phyloP scores from a whole-genome alignment of 2,329 filamentous ascomycete species.

The Ascochyta clinopodiicola region DNA sequence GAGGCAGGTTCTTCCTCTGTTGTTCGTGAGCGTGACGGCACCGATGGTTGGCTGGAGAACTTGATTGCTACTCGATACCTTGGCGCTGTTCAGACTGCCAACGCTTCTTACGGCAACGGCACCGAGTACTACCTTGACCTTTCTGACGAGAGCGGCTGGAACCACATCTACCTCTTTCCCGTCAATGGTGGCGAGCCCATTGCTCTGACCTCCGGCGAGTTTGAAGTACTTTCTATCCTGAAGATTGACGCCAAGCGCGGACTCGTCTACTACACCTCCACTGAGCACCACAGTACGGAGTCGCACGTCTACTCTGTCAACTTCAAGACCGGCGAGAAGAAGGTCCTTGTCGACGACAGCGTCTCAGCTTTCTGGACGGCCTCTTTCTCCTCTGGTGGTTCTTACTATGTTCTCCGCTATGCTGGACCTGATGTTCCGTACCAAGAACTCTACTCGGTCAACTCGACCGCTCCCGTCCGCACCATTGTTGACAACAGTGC shows the following conservation, averaged over 20 bases:
- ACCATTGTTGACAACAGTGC: conserved; percentile 67
- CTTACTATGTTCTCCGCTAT: conserved; percentile 72
- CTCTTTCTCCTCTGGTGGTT: conserved; percentile 67
- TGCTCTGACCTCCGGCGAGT: conserved; percentile 68
- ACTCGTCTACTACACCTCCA: conserved; percentile 70
- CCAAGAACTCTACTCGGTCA: conserved; percentile 68
- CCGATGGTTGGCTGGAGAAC: conserved; percentile 69
- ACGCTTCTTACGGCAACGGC: conserved; percentile 46
- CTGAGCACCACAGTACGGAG: conserved; percentile 70
- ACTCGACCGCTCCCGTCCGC: conserved; percentile 62
- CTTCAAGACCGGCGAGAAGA: conserved; percentile 61
- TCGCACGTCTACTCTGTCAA: conserved; percentile 72
- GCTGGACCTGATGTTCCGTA: conserved; percentile 71
- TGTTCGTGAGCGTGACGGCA: conserved; percentile 64
- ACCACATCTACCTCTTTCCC: conserved; percentile 70
- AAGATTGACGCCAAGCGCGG: conserved; percentile 64
- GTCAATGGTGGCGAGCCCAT: conserved; percentile 62
- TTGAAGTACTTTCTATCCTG: conserved; percentile 67
- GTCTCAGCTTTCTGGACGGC: conserved; percentile 67
- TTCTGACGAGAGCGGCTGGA: conserved; percentile 70
- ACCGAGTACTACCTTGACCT: conserved; percentile 68
- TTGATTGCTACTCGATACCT: conserved; percentile 63
- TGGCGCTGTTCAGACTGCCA: conserved; percentile 49
- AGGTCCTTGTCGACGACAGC: conserved; percentile 66
- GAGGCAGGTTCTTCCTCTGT: conserved; percentile 54